A percentile compares a stretch with the other conserved stretches of the same genome.
Evolutionary conservation across 2,329 filamentous ascomycete species (phyloP).

Genomic region (Ceratocystis cubensis): DNA sequence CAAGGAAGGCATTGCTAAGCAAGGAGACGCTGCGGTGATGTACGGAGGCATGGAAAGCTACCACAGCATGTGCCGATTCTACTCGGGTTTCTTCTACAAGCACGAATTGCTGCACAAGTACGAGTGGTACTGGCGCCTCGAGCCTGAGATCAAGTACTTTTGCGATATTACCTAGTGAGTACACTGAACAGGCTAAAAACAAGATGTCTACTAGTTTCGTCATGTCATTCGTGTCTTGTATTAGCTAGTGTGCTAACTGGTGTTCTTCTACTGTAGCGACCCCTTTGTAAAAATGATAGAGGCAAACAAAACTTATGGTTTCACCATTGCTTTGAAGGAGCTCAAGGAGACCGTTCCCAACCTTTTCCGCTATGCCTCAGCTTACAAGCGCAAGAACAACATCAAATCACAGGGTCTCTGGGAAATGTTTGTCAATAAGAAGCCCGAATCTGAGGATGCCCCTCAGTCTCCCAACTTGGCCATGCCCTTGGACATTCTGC

Average conservation of each 20-base stretch:
- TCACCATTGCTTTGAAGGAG: constrained; percentile 97
- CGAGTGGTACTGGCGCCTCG: constrained; percentile 98
- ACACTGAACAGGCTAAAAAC: not conserved
- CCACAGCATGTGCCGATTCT: constrained; percentile 98
- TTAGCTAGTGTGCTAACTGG: not conserved
- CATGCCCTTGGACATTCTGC: constrained; percentile 69
- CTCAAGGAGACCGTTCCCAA: constrained; percentile 95
- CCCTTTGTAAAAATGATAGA: constrained; percentile 93
- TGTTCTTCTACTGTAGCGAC: constrained; percentile 44
- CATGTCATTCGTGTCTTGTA: not conserved
- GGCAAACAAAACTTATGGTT: constrained; percentile 93
- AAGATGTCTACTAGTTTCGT: not conserved
- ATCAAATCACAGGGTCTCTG: constrained; percentile 83
- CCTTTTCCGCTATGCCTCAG: constrained; percentile 96
- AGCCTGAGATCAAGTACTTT: constrained; percentile 99
- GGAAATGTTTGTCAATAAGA: constrained; percentile 93
- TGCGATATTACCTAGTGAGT: constrained; percentile 94
- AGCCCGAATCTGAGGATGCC: constrained; percentile 46
- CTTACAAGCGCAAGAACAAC: constrained; percentile 88
- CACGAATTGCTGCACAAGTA: constrained; percentile 91
- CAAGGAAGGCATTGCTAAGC: constrained; percentile 89
- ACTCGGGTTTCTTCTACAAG: constrained; percentile 99
- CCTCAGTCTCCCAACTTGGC: constrained; percentile 50
- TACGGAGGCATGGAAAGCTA: constrained; percentile 98
- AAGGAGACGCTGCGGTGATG: constrained; percentile 96